Conservation (phyloP, 768 basidiomycete species). For the Russula griseocarnosa region DNA sequence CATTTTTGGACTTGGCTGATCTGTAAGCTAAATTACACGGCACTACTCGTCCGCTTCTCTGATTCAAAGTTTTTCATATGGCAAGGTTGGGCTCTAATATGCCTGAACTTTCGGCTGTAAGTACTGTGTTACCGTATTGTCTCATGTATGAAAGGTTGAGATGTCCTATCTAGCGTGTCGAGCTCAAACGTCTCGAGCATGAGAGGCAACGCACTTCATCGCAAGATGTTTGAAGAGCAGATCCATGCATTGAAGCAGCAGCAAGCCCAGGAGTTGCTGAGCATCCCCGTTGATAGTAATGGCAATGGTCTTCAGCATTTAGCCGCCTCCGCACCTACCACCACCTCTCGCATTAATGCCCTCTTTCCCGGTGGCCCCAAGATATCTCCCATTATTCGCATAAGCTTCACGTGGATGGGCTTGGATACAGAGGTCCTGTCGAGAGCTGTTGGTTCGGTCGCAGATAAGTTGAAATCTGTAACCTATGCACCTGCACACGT, state of each 20-base stretch:
- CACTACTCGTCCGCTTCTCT: too few species aligned
- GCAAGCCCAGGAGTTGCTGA: slow-evolving; percentile 82
- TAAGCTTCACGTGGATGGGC: slow-evolving; percentile 45
- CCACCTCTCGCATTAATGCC: slow-evolving; percentile 75
- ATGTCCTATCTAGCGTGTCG: slow-evolving; percentile 58
- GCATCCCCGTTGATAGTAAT: slow-evolving; percentile 59
- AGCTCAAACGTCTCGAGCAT: slow-evolving; percentile 85
- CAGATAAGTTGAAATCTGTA: slow-evolving; percentile 83
- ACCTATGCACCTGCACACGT: slow-evolving; percentile 75
- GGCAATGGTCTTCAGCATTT: slow-evolving; percentile 58
- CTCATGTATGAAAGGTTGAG: slow-evolving; percentile 9
- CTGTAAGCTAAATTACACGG: too few species aligned
- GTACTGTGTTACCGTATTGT: too few species aligned
- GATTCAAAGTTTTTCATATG: too few species aligned
- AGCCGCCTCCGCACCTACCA: slow-evolving; percentile 86
- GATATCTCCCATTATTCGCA: too few species aligned
- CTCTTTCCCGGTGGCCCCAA: slow-evolving; percentile 54
- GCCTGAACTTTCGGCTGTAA: too few species aligned
- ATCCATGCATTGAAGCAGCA: slow-evolving; percentile 91
- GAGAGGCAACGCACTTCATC: slow-evolving; percentile 87
- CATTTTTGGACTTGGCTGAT: too few species aligned
- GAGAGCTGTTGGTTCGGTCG: slow-evolving; percentile 61
- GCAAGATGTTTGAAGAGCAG: slow-evolving; percentile 92
- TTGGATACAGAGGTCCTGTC: slow-evolving; percentile 58
- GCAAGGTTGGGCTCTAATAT: too few species aligned